These are phyloP conservation scores for Suhomyces faveliae DNA, from an alignment of 805 yeast species.

Conservation along the genomic window DNA sequence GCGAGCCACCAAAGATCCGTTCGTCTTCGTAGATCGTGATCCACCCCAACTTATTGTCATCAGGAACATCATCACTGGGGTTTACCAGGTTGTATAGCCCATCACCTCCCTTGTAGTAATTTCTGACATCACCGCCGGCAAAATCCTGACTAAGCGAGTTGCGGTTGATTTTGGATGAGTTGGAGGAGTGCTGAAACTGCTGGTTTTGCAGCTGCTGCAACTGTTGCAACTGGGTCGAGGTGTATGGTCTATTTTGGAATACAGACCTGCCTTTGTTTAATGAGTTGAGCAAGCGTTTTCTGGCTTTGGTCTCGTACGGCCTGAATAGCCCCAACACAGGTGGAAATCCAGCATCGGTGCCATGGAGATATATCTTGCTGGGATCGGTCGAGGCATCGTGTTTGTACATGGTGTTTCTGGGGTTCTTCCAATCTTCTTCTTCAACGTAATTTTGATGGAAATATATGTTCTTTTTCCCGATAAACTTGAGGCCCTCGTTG, in stretches of 20 bases:
- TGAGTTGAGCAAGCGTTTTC: constrained; percentile 37
- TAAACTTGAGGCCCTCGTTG: constrained; percentile 19
- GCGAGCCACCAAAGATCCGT: constrained; percentile 18
- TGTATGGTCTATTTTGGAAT: constrained; percentile 2
- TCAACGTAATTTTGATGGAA: constrained; percentile 35
- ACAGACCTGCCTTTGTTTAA: constrained; percentile 21
- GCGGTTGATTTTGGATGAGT: constrained; percentile 1
- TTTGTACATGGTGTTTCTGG: constrained; percentile 8
- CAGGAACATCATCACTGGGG: constrained; percentile 62
- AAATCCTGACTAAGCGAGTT: constrained; percentile 21
- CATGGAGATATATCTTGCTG: constrained; percentile 26
- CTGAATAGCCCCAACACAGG: constrained; percentile 32
- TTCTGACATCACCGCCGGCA: constrained; percentile 23
- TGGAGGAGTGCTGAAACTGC: constrained; percentile 1
- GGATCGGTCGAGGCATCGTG: constrained; percentile 18
- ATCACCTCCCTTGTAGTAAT: constrained; percentile 51
- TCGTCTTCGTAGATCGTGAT: constrained; percentile 55
- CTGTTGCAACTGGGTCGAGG: constrained; percentile 1
- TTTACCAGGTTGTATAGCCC: constrained; percentile 45
- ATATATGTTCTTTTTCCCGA: constrained; percentile 37
- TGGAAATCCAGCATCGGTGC: constrained; percentile 9
- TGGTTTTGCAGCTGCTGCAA: constrained; percentile 2
- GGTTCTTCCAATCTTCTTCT: constrained; percentile 12
- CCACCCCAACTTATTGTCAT: constrained; percentile 63
- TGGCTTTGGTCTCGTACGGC: constrained; percentile 38